Evolutionary conservation across 768 basidiomycete species (phyloP).

Genomic region (Kwoniella heveanensis): DNA sequence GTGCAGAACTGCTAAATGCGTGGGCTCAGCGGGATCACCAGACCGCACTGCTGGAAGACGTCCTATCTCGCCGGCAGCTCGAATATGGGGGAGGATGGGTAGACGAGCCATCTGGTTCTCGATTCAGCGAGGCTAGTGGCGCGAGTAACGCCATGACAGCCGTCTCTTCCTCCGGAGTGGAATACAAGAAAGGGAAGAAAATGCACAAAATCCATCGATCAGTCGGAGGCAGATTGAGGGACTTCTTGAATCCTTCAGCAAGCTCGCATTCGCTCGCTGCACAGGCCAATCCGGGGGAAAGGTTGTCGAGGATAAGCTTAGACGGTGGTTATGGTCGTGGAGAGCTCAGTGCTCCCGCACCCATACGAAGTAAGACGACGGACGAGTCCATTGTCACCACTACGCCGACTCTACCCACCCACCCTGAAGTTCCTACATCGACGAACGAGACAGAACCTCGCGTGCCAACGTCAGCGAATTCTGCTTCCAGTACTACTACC

Average conservation of each 20-base stretch:
- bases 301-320: slow-evolving; percentile 23
- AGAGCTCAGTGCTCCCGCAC: neutral
- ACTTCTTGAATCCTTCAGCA: slow-evolving; percentile 34
- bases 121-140: slow-evolving; percentile 1
- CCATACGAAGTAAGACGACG: slow-evolving; percentile 4
- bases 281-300: slow-evolving; percentile 6
- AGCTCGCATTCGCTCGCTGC: slow-evolving; percentile 23
- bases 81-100: slow-evolving; percentile 12
- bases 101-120: slow-evolving; percentile 4
- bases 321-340: slow-evolving; percentile 18
- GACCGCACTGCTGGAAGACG: slow-evolving; percentile 33
- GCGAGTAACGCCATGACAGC: slow-evolving; percentile 13
- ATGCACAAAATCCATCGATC: slow-evolving; percentile 46
- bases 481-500: neutral
- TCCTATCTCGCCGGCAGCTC: slow-evolving; percentile 18
- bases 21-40: slow-evolving; percentile 42
- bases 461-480: neutral
- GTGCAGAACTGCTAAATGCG: slow-evolving; percentile 32
- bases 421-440: slow-evolving; percentile 10
- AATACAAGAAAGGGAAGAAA: slow-evolving; percentile 32
- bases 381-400: slow-evolving; percentile 1
- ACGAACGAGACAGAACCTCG: neutral
- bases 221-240: slow-evolving; percentile 43
- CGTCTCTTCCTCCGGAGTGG: slow-evolving; percentile 29
- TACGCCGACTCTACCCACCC: slow-evolving; percentile 16